Base-by-base conservation (phyloP, 2,329 filamentous ascomycete genomes). In the Onygena corvina region DNA sequence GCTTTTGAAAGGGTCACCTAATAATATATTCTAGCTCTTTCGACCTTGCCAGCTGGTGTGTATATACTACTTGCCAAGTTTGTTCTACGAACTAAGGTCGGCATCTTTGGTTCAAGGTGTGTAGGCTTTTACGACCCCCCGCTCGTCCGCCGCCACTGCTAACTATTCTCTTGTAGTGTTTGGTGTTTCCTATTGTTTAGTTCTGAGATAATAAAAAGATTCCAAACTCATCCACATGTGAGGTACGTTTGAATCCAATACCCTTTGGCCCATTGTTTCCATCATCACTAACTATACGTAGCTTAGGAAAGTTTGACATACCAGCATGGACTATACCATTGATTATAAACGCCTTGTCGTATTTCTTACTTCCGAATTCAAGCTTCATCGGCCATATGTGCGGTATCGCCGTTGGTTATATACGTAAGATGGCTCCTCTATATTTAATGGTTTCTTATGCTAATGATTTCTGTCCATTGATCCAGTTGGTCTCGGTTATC, bases 321-420 rank as follows among this genome's bases (percentile, higher is more conserved):
- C 90, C 92, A 2, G 96, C 89, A 0, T 96, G 90, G 89, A 85
- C 82, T 5, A 86, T 85, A 1, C 90, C 92, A 3, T 69, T 96
- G n/a, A 71, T 86, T 46, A 71, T 87, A 59, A 77, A 85, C 46
- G 67, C 94, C 31, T 74, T 90, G 11, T 78, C 87, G 30, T 80
- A 81, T 49, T 81, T 87, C 23, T 70, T 98, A 47, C 70, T 94
- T 3, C 87, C 88, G 0, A 79, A 81, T 55, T 86, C 86, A 2
- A 93, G 86, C 64, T 76, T 95, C 48, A 69, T 94, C 12, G 90
- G 92, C 1, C 92, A 96, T 64, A 64, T 94, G 2, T 90, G 84
- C 60, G 88, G 86, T 44, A 76, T 93, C n/a, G 69, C 71, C 2
- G 78, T 94, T 48, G 92, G 92, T 34, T 96, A 95, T 70, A 67